phyloP scores from a whole-genome alignment of 2,329 filamentous ascomycete genomes.

The Lasiodiplodia hormozganensis region DNA sequence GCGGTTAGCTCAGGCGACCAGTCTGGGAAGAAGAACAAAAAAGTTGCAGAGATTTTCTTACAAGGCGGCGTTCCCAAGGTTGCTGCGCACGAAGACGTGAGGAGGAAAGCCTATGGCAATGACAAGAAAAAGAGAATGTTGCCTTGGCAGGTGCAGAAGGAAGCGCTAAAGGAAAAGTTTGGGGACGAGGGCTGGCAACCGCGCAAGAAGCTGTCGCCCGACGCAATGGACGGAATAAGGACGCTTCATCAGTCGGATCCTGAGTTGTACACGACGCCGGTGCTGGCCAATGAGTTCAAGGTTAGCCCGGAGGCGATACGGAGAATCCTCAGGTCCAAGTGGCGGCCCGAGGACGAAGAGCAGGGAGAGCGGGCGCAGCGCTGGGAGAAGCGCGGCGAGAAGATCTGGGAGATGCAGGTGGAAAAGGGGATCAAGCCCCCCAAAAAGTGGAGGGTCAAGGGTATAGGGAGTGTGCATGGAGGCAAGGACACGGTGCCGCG shows the following conservation, averaged over 20 bases:
- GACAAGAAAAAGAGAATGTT: slow-evolving; percentile 43
- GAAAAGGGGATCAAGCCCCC: slow-evolving; percentile 63
- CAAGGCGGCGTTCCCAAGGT: neutral
- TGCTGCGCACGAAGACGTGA: neutral
- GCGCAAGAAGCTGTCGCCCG: slow-evolving; percentile 85
- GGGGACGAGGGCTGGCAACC: slow-evolving; percentile 78
- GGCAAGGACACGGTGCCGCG: neutral
- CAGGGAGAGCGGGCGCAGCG: slow-evolving; percentile 50
- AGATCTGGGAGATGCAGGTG: slow-evolving; percentile 57
- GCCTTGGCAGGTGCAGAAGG: slow-evolving; percentile 78
- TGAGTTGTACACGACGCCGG: slow-evolving; percentile 74
- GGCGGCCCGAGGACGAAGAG: slow-evolving; percentile 64
- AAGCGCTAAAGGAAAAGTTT: slow-evolving; percentile 78
- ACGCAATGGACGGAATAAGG: slow-evolving; percentile 88
- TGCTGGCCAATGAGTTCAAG: slow-evolving; percentile 79
- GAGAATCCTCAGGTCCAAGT: slow-evolving; percentile 82
- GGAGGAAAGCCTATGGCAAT: neutral
- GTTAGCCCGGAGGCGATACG: slow-evolving; percentile 88
- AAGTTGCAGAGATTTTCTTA: neutral
- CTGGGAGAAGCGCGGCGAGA: slow-evolving; percentile 57
- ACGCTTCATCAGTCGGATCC: slow-evolving; percentile 81
- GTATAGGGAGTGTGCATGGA: slow-evolving; percentile 37
- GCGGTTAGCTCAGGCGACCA: neutral
- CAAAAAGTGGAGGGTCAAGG: slow-evolving; percentile 58
- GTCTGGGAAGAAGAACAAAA: neutral